phyloP scores from a whole-genome alignment of 768 basidiomycete genomes.

The Scleroderma bovista region DNA sequence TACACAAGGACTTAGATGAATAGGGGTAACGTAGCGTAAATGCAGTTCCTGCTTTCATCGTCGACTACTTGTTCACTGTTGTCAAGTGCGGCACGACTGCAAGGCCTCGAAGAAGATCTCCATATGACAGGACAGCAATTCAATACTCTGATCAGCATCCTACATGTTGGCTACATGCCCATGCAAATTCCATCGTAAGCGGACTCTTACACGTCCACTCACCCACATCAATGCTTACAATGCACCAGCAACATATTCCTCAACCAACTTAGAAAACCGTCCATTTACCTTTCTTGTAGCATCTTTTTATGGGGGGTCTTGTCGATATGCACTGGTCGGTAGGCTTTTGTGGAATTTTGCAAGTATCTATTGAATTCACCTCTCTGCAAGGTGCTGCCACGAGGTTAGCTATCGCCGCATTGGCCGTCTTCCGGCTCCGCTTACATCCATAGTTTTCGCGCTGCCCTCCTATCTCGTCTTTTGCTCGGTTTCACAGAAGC shows the following conservation, averaged over 20 bases:
- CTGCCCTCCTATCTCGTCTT: neutral
- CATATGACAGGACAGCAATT: constrained; percentile 53
- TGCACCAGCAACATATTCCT: constrained; percentile 58
- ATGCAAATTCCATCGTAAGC: constrained; percentile 70
- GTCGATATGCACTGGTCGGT: constrained; percentile 42
- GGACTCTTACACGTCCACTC: constrained; percentile 33
- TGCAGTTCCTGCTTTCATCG: neutral
- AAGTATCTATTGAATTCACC: too few relatives aligned
- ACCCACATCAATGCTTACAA: neutral
- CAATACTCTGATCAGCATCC: constrained; percentile 55
- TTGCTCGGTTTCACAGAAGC: constrained; percentile 6
- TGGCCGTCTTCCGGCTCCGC: neutral
- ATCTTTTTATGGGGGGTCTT: constrained; percentile 65
- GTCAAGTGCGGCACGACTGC: constrained; percentile 55
- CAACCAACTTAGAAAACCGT: constrained; percentile 60
- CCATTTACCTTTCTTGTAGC: constrained; percentile 53
- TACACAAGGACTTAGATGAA: constrained; percentile 40
- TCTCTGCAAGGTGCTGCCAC: neutral
- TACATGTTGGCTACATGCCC: constrained; percentile 62
- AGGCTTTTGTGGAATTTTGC: neutral
- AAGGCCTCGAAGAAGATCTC: constrained; percentile 62
- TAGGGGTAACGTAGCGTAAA: constrained; percentile 56
- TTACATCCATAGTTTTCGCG: neutral
- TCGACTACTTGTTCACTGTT: neutral
- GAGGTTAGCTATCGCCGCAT: neutral